Evolutionary conservation across 768 basidiomycete species (phyloP).

Genomic region (Hygrophoropsis aurantiaca): DNA sequence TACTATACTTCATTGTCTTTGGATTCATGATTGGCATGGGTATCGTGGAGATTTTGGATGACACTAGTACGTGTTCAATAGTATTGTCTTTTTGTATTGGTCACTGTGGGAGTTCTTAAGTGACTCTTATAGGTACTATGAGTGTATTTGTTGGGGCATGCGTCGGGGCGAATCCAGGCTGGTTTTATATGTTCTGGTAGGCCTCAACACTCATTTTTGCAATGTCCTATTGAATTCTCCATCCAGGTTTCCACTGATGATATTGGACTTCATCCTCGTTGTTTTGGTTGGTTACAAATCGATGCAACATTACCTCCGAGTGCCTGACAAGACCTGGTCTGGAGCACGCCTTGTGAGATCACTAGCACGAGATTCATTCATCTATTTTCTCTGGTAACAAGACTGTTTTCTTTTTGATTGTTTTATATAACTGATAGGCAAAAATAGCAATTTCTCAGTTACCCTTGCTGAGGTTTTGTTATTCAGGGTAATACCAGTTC

Average conservation of each 20-base stretch:
- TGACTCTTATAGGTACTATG: background rate
- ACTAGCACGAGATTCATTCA: constrained; percentile 4
- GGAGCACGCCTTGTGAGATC: constrained; percentile 1
- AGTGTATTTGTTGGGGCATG: background rate
- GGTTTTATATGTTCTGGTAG: constrained; percentile 6
- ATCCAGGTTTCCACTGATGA: constrained; percentile 2
- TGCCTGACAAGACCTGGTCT: constrained; percentile 4
- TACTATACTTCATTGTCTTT: background rate
- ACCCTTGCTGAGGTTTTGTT: constrained; percentile 1
- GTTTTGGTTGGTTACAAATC: constrained; percentile 3
- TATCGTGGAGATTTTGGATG: no score
- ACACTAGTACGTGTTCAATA: no score
- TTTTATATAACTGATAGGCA: background rate
- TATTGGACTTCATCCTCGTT: constrained; percentile 2
- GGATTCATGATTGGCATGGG: background rate
- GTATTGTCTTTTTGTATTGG: no score
- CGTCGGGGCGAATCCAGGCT: background rate
- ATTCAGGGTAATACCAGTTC: background rate
- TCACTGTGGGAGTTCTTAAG: no score
- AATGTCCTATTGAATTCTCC: no score
- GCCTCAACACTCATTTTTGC: background rate
- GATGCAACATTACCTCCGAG: constrained; percentile 1
- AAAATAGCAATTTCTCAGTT: constrained; percentile 2
- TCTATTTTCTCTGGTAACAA: constrained; percentile 6
- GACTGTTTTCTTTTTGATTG: background rate